These are phyloP conservation scores for Pseudogymnoascus sp. DNA, from an alignment of 2,329 filamentous ascomycete species.

Conservation along the genomic window DNA sequence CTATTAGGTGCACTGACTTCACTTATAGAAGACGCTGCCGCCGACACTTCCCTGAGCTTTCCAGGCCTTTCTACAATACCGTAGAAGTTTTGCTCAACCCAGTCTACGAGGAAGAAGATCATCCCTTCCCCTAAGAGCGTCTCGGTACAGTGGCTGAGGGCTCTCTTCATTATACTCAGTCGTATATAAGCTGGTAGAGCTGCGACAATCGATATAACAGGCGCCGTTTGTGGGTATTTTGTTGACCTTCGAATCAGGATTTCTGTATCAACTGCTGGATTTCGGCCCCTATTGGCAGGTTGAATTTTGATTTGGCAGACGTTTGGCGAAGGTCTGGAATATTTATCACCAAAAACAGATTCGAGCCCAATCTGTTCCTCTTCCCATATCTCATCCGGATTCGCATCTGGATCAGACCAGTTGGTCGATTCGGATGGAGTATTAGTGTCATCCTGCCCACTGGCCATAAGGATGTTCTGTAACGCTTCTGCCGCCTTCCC, in stretches of 20 bases:
- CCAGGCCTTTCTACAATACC: constrained; percentile 80
- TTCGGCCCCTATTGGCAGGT: constrained; percentile 45
- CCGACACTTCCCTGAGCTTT: constrained; percentile 74
- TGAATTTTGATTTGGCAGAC: constrained; percentile 66
- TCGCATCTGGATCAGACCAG: constrained; percentile 39
- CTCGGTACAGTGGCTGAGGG: constrained; percentile 58
- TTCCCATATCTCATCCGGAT: constrained; percentile 65
- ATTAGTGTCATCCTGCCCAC: constrained; percentile 32
- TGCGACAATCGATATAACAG: constrained; percentile 63
- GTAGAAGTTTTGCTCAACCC: constrained; percentile 80
- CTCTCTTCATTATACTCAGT: constrained; percentile 75
- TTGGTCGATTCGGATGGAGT: constrained; percentile 33
- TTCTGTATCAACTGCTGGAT: constrained; percentile 45
- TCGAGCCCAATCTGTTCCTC: constrained; percentile 81
- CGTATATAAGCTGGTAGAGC: constrained; percentile 87
- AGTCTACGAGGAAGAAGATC: constrained; percentile 85
- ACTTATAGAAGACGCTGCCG: constrained; percentile 62
- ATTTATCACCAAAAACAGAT: constrained; percentile 77
- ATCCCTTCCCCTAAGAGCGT: constrained; percentile 76
- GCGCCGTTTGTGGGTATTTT: constrained; percentile 63
- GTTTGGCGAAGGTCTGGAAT: constrained; percentile 52
- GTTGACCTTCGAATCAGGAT: constrained; percentile 66
- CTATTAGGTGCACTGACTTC: constrained; percentile 34
- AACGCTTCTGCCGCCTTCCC: constrained; percentile 70
- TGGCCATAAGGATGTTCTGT: constrained; percentile 60